phyloP scores from a whole-genome alignment of 2,329 filamentous ascomycete species.

The Amylocarpus encephaloides region DNA sequence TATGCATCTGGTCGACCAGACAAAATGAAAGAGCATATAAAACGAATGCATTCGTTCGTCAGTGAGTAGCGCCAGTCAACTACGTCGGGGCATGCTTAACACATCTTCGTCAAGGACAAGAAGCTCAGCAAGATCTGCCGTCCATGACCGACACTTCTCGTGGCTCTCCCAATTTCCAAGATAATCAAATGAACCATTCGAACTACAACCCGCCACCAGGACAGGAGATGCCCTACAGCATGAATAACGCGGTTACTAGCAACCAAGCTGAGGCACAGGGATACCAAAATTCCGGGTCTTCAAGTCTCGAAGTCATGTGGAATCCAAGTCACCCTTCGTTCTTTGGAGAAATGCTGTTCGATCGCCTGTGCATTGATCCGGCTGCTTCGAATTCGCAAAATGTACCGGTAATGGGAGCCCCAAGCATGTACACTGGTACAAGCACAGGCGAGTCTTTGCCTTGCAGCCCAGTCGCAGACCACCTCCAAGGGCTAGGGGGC shows the following conservation, averaged over 20 bases:
- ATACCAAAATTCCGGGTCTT: background rate
- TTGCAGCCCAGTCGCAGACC: background rate
- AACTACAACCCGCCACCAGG: background rate
- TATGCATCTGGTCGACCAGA: slow-evolving; percentile 6
- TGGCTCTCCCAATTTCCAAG: background rate
- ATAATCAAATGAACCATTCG: background rate
- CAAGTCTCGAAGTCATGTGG: background rate
- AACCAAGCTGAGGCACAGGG: background rate
- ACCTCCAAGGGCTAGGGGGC: background rate
- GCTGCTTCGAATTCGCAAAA: background rate
- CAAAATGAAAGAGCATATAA: slow-evolving; percentile 8
- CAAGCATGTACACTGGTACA: background rate
- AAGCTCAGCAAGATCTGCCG: background rate
- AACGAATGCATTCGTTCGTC: background rate
- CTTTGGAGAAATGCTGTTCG: background rate
- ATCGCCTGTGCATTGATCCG: background rate
- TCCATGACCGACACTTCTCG: background rate
- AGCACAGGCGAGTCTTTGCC: background rate
- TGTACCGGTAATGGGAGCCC: background rate
- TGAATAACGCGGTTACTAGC: background rate
- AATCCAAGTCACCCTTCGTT: background rate
- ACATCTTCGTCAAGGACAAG: background rate
- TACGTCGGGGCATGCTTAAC: background rate
- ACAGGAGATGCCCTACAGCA: background rate
- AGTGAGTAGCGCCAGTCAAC: slow-evolving; percentile 1